Percentiles rank a stretch among this genome's conserved stretches.
Evolutionary conservation across 768 basidiomycete species (phyloP).

Genomic region (Lyophyllum decastes): DNA sequence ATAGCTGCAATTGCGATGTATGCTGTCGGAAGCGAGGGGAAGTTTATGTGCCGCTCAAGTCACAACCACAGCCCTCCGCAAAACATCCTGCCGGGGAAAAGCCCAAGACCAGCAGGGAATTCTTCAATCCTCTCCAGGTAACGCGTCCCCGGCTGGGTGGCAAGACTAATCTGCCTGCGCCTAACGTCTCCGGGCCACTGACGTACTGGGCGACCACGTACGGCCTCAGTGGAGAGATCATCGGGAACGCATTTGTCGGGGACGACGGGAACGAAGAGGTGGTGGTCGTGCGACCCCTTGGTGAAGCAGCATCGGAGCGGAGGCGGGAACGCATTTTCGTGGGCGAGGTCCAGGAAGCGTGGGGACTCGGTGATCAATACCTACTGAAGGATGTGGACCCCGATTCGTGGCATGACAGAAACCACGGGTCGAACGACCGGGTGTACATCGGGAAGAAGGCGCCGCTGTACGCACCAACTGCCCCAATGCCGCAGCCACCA

Average conservation of each 20-base stretch:
- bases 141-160: conserved; percentile 2
- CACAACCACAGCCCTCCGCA: too few species aligned
- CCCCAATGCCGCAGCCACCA: neutral
- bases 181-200: conserved; percentile 17
- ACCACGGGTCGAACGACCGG: conserved; percentile 8
- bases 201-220: conserved; percentile 33
- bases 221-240: conserved; percentile 25
- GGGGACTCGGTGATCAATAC: conserved; percentile 22
- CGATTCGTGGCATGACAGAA: conserved; percentile 8
- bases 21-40: conserved; percentile 50
- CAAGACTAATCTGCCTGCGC: conserved; percentile 9
- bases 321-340: conserved; percentile 25
- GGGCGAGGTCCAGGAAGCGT: conserved; percentile 30
- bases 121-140: neutral
- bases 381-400: conserved; percentile 14
- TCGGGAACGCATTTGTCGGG: conserved; percentile 27
- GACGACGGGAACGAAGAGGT: conserved; percentile 19
- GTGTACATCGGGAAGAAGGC: conserved; percentile 18
- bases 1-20: conserved; percentile 48
- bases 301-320: neutral
- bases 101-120: neutral
- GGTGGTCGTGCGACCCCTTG: conserved; percentile 16
- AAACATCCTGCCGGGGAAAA: neutral
- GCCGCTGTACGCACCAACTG: neutral
- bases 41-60: conserved; percentile 31